Evolutionary conservation across 805 yeast genomes (phyloP).

Genomic region (Yarrowia hollandica): DNA sequence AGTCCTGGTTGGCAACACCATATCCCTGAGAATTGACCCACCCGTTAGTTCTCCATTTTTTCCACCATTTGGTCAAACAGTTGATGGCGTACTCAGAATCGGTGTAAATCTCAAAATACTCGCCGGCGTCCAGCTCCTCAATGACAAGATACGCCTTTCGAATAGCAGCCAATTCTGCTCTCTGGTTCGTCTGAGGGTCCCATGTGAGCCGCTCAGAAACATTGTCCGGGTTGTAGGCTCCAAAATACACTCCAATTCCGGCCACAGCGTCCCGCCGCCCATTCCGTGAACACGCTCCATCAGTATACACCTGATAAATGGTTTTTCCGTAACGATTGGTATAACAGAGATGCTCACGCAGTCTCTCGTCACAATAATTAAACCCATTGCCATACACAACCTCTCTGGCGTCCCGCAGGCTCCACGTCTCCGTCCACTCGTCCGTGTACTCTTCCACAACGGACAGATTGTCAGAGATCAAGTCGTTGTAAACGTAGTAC

Average conservation of each 20-base stretch:
- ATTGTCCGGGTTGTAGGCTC: background rate
- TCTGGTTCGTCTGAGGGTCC: background rate
- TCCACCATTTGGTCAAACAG: background rate
- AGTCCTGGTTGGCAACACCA: background rate
- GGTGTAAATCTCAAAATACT: background rate
- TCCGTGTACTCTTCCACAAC: no score
- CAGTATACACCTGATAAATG: background rate
- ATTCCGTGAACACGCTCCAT: background rate
- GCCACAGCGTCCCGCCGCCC: background rate
- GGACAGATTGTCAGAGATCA: background rate
- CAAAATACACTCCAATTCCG: background rate
- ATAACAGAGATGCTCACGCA: background rate
- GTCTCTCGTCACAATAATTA: background rate
- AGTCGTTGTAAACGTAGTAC: background rate
- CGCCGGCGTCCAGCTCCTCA: background rate
- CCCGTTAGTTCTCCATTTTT: background rate
- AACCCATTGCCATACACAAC: no score
- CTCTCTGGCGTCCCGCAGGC: no score
- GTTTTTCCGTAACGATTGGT: background rate
- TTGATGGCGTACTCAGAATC: background rate
- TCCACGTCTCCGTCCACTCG: no score
- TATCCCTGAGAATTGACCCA: background rate
- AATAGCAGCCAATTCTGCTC: slow-evolving; percentile 1
- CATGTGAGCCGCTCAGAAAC: background rate
- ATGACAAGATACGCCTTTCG: background rate